Evolutionary conservation across 371 early-diverging fungal species (phyloP).

Genomic region (Conidiobolus incongruus): DNA sequence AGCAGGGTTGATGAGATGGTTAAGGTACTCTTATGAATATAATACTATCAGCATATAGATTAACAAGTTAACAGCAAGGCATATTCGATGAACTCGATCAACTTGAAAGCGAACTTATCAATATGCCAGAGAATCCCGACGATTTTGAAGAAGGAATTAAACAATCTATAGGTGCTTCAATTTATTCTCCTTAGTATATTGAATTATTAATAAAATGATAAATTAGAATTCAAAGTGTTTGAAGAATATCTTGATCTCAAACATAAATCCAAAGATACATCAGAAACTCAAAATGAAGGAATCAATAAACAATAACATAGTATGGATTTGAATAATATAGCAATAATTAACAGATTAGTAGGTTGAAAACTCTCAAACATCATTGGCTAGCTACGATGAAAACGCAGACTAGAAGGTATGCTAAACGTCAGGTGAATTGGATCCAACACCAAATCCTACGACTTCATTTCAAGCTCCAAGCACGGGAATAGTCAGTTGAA

Average conservation of each 20-base stretch:
- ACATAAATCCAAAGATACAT: slow-evolving; percentile 10
- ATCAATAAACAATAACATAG: no score
- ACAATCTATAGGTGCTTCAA: slow-evolving; percentile 49
- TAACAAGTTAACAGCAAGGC: slow-evolving; percentile 16
- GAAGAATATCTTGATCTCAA: slow-evolving; percentile 42
- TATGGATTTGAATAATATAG: no score
- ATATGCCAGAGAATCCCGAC: slow-evolving; percentile 13
- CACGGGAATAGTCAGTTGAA: no score
- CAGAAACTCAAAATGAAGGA: background rate
- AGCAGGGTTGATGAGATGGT: slow-evolving; percentile 73
- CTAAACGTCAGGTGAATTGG: slow-evolving; percentile 73
- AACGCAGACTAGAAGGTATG: slow-evolving; percentile 61
- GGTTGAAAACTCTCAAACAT: slow-evolving; percentile 16
- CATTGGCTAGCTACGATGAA: slow-evolving; percentile 65
- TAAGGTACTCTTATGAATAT: no score
- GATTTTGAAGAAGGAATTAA: slow-evolving; percentile 59
- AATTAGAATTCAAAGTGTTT: slow-evolving; percentile 59
- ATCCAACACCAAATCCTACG: slow-evolving; percentile 66
- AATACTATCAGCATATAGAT: no score
- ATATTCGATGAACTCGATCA: slow-evolving; percentile 62
- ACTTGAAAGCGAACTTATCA: slow-evolving; percentile 22
- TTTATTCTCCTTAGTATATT: background rate
- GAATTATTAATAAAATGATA: no score
- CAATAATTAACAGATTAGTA: no score
- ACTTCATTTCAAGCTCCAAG: slow-evolving; percentile 12